Base-by-base conservation (phyloP, 108 stramenopile species). In the Skeletonema marinoi region DNA sequence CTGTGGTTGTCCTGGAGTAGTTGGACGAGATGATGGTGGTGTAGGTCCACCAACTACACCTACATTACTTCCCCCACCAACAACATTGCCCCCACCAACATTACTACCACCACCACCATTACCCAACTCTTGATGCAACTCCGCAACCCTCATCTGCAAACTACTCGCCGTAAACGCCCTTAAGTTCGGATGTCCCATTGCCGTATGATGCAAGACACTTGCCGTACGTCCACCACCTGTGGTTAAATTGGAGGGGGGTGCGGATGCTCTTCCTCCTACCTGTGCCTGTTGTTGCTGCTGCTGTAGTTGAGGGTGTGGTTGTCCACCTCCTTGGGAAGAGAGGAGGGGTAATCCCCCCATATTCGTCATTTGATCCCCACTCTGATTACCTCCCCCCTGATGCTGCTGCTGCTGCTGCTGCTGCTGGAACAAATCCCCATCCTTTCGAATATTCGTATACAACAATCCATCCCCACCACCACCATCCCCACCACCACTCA, bases 101-200 rank as follows among this genome's bases (percentile, higher is more conserved):
- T 46, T 51, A 33, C 60, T 65, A 41, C 59, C 60, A 8, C 54
- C 46, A 12, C 63, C 73, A 29, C 39, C 60, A 33, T 60, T 33
- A 2, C 80, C 80, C 16, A 81, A 51, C 64, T 81, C 64, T 64
- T 81, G 80, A 70, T 81, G 80, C 42, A 81, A 74, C 60, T 81
- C 80, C 6, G 80, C 80, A 0, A 81, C 80, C 68, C 80, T 81
- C 73, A 70, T 70, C 62, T 74, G 80, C 42, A 81, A 70, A 12
- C 73, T 74, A 25, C 67, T 69, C 17, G 80, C 63, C 56, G 73
- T 68, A 46, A 62, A 70, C 17, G 80, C 80, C 7, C 80, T 54
- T 35, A 78, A 41, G 17, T 70, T 56, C 16, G 77, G 63, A 35
- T 78, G 70, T 29, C 69, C 64, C 17, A 31, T 60, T 30, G 65